Evolutionary conservation across 169 alveolate genomes (phyloP).

Genomic region (Amoebophrya sp.): DNA sequence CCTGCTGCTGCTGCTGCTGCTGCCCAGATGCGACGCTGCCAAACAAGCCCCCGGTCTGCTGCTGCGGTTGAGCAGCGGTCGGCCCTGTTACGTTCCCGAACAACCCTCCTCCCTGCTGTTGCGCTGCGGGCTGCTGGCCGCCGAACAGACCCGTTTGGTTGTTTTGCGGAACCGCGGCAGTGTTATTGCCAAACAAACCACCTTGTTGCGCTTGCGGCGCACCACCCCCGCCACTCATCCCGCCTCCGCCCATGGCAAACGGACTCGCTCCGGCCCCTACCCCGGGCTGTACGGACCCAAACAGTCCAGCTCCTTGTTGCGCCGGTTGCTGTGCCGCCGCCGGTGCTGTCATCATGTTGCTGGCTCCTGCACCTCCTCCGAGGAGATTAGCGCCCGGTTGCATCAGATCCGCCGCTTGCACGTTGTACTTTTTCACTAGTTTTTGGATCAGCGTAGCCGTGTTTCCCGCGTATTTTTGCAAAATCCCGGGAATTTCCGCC

Average conservation of each 20-base stretch:
- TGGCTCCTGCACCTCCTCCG: background rate
- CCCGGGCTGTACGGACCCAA: too few species aligned
- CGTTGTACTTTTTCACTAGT: background rate
- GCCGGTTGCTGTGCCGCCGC: too few species aligned
- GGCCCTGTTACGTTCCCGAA: background rate
- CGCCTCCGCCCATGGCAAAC: too few species aligned
- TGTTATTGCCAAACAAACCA: too few species aligned
- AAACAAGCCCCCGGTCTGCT: background rate
- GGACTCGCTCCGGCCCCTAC: too few species aligned
- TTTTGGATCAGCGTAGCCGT: background rate
- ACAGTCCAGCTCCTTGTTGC: too few species aligned
- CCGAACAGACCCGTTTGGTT: background rate
- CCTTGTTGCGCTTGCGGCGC: background rate
- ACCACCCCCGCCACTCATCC: too few species aligned
- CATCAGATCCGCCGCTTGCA: background rate
- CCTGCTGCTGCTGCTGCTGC: background rate
- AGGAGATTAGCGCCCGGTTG: background rate
- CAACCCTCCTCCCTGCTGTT: background rate
- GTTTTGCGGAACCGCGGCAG: too few species aligned
- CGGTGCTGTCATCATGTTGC: too few species aligned
- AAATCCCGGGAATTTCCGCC: background rate
- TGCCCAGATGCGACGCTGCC: background rate
- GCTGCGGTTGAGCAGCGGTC: background rate
- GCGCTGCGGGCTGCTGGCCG: background rate
- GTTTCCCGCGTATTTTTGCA: background rate